Evolutionary conservation across 2,329 filamentous ascomycete species (phyloP).

Genomic region (Alternaria consortialis): DNA sequence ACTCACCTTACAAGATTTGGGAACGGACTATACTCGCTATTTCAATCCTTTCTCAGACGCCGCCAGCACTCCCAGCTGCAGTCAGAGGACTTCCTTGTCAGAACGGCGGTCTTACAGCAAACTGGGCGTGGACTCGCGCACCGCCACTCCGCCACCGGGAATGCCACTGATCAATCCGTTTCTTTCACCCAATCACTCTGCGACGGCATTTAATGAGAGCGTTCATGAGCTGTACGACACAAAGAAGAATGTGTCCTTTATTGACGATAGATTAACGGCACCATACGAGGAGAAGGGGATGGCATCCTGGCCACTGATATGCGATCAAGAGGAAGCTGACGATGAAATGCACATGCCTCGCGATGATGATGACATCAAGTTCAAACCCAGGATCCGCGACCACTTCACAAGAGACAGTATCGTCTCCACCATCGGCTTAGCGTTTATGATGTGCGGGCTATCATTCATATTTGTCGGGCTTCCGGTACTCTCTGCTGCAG

Average conservation of each 20-base stretch:
- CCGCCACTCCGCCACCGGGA: slow-evolving; percentile 26
- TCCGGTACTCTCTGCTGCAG: slow-evolving; percentile 59
- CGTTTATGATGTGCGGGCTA: slow-evolving; percentile 59
- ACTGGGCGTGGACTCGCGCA: slow-evolving; percentile 17
- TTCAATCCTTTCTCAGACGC: slow-evolving; percentile 45
- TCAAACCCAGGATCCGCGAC: slow-evolving; percentile 56
- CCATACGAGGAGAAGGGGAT: slow-evolving; percentile 55
- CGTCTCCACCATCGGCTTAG: slow-evolving; percentile 54
- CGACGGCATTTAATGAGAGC: slow-evolving; percentile 34
- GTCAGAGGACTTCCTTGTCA: slow-evolving; percentile 31
- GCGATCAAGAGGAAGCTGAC: slow-evolving; percentile 62
- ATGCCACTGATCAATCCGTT: slow-evolving; percentile 34
- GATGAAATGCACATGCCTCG: slow-evolving; percentile 64
- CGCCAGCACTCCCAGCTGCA: slow-evolving; percentile 32
- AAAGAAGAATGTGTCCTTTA: slow-evolving; percentile 49
- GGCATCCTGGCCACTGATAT: slow-evolving; percentile 57
- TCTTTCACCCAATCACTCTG: slow-evolving; percentile 41
- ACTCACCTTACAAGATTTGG: slow-evolving; percentile 42
- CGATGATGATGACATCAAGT: slow-evolving; percentile 58
- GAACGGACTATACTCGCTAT: slow-evolving; percentile 49
- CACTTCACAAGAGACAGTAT: slow-evolving; percentile 57
- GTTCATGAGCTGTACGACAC: slow-evolving; percentile 31
- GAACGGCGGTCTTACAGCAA: slow-evolving; percentile 20
- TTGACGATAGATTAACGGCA: slow-evolving; percentile 59
- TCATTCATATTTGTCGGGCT: slow-evolving; percentile 61